Percentiles rank a stretch among this genome's conserved stretches.
Conservation (phyloP, 106 monocot genomes). For the Narthecium ossifragum region DNA sequence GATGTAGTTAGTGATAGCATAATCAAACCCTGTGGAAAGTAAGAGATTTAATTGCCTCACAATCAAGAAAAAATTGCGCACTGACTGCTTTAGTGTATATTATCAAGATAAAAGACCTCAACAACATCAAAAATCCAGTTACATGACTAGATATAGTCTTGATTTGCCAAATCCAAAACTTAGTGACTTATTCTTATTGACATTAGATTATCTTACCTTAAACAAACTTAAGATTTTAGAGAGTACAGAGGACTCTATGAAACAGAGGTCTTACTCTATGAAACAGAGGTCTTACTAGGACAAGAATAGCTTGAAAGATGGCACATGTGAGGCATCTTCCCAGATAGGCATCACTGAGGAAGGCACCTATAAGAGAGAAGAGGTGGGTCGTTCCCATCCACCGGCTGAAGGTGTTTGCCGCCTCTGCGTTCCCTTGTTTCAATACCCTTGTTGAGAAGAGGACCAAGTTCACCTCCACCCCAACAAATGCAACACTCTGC, state of each 20-base stretch:
- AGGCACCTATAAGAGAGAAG: slow-evolving; percentile 15
- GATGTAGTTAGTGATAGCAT: slow-evolving; percentile 18
- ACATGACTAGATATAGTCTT: too few relatives aligned
- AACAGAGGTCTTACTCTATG: too few relatives aligned
- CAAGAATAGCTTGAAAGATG: slow-evolving; percentile 13
- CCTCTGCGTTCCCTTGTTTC: slow-evolving; percentile 19
- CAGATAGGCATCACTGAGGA: slow-evolving; percentile 21
- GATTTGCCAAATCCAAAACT: too few relatives aligned
- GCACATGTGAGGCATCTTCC: slow-evolving; percentile 11
- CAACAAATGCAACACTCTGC: slow-evolving; percentile 13
- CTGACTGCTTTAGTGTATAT: not conserved
- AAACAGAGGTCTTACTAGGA: slow-evolving; percentile 8
- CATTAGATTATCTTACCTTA: not conserved
- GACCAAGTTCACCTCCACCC: slow-evolving; percentile 21
- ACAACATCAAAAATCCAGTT: too few relatives aligned
- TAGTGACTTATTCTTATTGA: not conserved
- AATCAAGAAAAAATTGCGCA: not conserved
- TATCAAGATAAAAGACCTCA: too few relatives aligned
- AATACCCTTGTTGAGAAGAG: slow-evolving; percentile 21
- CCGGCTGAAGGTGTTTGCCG: slow-evolving; percentile 22
- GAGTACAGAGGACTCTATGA: too few relatives aligned
- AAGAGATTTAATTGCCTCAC: too few relatives aligned
- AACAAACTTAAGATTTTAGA: too few relatives aligned
- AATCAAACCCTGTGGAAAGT: slow-evolving; percentile 10
- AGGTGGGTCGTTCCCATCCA: slow-evolving; percentile 20